phyloP scores from a whole-genome alignment of 169 alveolate species.

The Ichthyophthirius multifiliis region DNA sequence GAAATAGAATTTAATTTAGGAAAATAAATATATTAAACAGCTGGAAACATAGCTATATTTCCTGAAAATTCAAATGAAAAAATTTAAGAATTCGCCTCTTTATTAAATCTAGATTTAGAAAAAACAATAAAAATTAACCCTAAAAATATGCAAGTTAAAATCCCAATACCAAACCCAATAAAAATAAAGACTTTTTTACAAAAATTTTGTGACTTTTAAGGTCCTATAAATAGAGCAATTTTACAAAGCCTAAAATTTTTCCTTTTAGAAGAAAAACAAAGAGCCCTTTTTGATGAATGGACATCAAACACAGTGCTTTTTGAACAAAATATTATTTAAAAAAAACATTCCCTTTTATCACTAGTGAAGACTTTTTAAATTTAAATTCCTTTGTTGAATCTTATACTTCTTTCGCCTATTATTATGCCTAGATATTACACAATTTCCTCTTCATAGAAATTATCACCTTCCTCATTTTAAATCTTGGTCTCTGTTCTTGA shows the following conservation, averaged over 20 bases:
- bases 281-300: not conserved
- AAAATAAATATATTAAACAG: not conserved
- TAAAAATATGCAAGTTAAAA: not conserved
- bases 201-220: conserved; percentile 27
- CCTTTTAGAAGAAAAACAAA: not conserved
- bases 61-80: conserved; percentile 23
- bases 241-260: conserved; percentile 9
- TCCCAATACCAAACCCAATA: conserved; percentile 29
- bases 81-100: not conserved
- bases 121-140: not conserved
- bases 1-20: not conserved
- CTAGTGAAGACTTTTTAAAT: conserved; percentile 12
- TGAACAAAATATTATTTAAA: not conserved
- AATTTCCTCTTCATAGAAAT: conserved; percentile 27
- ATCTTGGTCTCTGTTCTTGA: too few relatives aligned
- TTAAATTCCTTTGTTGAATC: not conserved
- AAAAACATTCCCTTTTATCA: not conserved
- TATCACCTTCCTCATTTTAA: too few relatives aligned
- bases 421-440: conserved; percentile 33
- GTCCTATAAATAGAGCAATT: conserved; percentile 27
- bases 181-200: conserved; percentile 18
- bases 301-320: not conserved
- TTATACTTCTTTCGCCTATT: conserved; percentile 19
- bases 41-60: conserved; percentile 28
- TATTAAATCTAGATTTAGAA: not conserved